Percentiles rank a stretch among this genome's conserved stretches.
Evolutionary conservation across 2,329 filamentous ascomycete species (phyloP).

Genomic region (Xylaria sp.): DNA sequence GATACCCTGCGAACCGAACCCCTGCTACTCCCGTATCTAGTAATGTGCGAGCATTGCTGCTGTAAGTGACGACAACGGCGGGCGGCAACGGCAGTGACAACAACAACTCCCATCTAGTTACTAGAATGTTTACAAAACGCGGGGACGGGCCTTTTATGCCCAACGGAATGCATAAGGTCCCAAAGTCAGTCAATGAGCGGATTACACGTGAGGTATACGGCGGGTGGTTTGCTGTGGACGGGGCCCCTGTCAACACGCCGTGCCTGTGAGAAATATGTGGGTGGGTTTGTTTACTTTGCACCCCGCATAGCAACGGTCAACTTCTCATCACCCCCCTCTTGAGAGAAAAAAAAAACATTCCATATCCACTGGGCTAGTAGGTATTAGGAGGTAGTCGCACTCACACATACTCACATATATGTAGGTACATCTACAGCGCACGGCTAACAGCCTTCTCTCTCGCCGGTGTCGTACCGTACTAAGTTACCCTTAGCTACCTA

Average conservation of each 20-base stretch:
- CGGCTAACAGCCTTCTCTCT: not conserved
- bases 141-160: not conserved
- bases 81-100: too few relatives aligned
- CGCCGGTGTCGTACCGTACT: not conserved
- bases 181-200: not conserved
- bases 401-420: too few relatives aligned
- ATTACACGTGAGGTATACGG: not conserved
- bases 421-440: not conserved
- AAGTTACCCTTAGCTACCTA: too few relatives aligned
- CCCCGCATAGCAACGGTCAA: not conserved
- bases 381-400: too few relatives aligned
- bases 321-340: too few relatives aligned
- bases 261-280: not conserved
- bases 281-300: not conserved
- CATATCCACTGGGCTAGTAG: not conserved
- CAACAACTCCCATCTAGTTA: too few relatives aligned
- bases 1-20: too few relatives aligned
- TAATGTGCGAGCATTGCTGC: too few relatives aligned
- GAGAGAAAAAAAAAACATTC: not conserved
- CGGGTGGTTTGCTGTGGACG: not conserved
- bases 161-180: not conserved
- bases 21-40: too few relatives aligned
- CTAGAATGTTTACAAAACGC: not conserved
- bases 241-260: not conserved
- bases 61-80: too few relatives aligned